Base-by-base conservation (phyloP, 164 flowering plant species). In the Protea cynaroides region DNA sequence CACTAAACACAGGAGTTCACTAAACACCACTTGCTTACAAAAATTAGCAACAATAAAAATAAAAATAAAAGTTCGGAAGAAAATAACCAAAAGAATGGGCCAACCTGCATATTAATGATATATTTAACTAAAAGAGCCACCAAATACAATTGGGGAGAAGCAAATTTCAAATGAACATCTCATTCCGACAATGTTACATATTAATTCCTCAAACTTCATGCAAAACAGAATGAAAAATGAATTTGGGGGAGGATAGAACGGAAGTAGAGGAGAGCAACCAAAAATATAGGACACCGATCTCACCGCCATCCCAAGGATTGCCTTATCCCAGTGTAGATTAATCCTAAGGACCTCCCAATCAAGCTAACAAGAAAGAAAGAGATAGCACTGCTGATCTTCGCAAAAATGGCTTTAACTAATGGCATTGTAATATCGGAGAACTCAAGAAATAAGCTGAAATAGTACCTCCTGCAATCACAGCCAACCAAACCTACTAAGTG, bases 271-370 rank as follows among this genome's bases (percentile, higher is more conserved):
- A 56, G 44, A 62, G 40, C 24, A 23, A 25, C 1, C 19, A 34
- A 58, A 37, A 22, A 14, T 50, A 53, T 6, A 38, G 18, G 36
- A 23, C 43, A 8, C 25, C 34, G 18, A 62, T 61, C 62, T 87
- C 73, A 94, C 71, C 85, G 86, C 93, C 96, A 88, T 13, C 89
- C 70, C 29, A 94, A 73, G 25, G 99, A 86, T 76, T 94, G 95
- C 75, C 92, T 82, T 61, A 94, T 94, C 63, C 99, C 99, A 44
- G 89, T 85, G 70, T 84, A 91, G 76, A 91, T 86, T 63, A 89
- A 92, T 47, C 97, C 99, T 68, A 94, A 56, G 3, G 97, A 94
- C 71, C 96, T 79, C 36, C 99, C 99, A 68, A 91, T 91, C 78
- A 91, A 79, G 82, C 81, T 69, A 65, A 91, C 93, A 3, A 94